Evolutionary conservation across 768 basidiomycete genomes (phyloP), one percentile per base, ranked within the genome.

Genomic region (Chalciporus pseudorubinellus): DNA sequence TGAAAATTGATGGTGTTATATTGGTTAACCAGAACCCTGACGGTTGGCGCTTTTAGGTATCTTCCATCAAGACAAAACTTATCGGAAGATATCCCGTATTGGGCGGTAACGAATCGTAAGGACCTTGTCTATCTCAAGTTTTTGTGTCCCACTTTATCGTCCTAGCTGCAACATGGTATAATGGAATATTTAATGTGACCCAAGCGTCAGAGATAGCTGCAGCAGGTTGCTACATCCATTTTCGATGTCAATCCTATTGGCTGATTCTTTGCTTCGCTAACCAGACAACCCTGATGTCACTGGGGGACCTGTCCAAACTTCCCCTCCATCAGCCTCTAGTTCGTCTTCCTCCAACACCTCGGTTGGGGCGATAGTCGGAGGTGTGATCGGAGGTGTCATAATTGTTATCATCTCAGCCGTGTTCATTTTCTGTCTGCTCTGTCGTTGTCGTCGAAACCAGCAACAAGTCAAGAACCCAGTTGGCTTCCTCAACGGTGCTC

Each of bases 41-140:
- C 19, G 13, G 26, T 11, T 14, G 36, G 10, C 20, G 5, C 12
- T 36, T 38, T 26, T 40, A 67, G 66, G 22, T 67, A 69, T 24
- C 53, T 67, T 48, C 65, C 62, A 28, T 33, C 50, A 21, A 56
- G 53, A 6, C 36, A 46, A 28, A 36, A 11, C 2, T 6, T 58
- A 16, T 46, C 65, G 5, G 33, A 51, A 26, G 39, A 56, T 8
- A 60, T 67, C 40, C 66, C 66, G 1, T 62, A 38, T 44, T 67
- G 59, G 56, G 58, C 66, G 4, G 24, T 52, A 11, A 56, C 44
- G 33, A 57, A 69, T 20, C 65, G 66, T 67, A 36, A 29, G 59
- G 38, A 26, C 44, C 36, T 44, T 18, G 39, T 13, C 1, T 20
- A 2, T 9, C 12, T 6, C 28, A 6, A 10, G 19, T 8, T 19